Base-by-base conservation (phyloP, 768 basidiomycete species). In the Termitomyces sp. region DNA sequence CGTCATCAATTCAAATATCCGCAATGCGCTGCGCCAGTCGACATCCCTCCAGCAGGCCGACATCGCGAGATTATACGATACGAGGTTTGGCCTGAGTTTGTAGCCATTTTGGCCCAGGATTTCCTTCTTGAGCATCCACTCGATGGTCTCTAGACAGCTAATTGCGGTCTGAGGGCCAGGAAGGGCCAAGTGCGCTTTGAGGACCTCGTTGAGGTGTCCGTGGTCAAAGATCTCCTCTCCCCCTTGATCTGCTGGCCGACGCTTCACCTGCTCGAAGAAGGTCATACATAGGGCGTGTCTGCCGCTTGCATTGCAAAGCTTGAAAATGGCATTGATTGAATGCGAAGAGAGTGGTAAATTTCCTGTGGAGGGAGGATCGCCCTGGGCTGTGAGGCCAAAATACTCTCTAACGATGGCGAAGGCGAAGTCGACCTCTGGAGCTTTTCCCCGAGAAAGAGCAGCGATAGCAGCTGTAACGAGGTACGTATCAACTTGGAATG, bases 1-100 rank as follows among this genome's bases (percentile, higher is more conserved):
- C 3, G 87, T 86, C 83, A 91, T 86, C 61, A 89, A 71, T 59
- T 88, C 82, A 67, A 90, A 86, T 17, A 79, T 70, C 49, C 78
- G 76, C 48, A 73, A 65, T 1, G 85, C 81, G 19, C 75, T 75
- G 26, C 66, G 71, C 88, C 87, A 91, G 68, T 91, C 86, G 14
- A 66, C 73, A 37, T 75, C 73, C 55, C 79, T 78, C 80, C 84
- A 81, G 67, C 89, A 91, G 2, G 80, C 78, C 58, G 74, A 69
- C 63, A 91, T 74, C 51, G 83, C 84, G 28, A 86, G 75, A 59
- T 81, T 79, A 68, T 80, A 90, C 9, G 86, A 82, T 21, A 72
- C 67, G 28, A 75, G 54, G n/a, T 72, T 70, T 11, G 81, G 79
- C 33, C 74, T 65, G 51, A 87, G 72, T 59, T 73, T 74, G 31